Base-by-base conservation (phyloP, 129 eudicot species). In the Dittrichia graveolens region DNA sequence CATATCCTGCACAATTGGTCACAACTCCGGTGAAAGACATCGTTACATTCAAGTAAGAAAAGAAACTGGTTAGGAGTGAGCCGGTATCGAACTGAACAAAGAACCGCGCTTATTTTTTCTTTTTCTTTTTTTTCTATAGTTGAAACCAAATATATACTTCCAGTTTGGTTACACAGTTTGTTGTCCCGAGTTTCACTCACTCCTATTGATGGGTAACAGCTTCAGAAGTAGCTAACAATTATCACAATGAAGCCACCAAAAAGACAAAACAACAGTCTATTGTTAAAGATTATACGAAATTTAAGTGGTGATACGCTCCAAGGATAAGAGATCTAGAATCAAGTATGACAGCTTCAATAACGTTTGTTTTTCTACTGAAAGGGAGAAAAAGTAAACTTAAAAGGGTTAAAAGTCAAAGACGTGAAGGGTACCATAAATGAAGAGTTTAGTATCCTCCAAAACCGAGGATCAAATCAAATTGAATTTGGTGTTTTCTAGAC, bases 361-460 rank as follows among this genome's bases (percentile, higher is more conserved):
- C 13, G 18, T 57, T 37, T 68, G 37, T 50, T 7, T 50, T 35
- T 65, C 54, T 44, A 49, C 45, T 44, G 52, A 42, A 42, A 57
- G 69, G 65, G 72, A 43, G 42, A 37, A 66, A 39, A 48, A 31
- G 78, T 52, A 45, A 74, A 14, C 10, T 0, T 47, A 6, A 14
- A 74, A 74, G 11, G 50, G 39, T 31, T 34, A 49, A 44, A 71
- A 52, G 65, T 44, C 70, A 73, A 61, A 39, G 3, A 70, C 85
- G 83, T 71, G 65, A 57, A 74, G 68, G 3, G 63, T 8, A 53
- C 37, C 14, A 38, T 19, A 4, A 55, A 8, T 31, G n/a, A 60
- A 73, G 9, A 73, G 9, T 46, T 71, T 14, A 38, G 71, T 49
- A 62, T 2, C 42, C 71, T 60, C 76, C 76, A 74, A 74, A 59